Evolutionary conservation across 805 yeast genomes (phyloP), one percentile per base, ranked within the genome.

Genomic region (Yarrowia sp.): DNA sequence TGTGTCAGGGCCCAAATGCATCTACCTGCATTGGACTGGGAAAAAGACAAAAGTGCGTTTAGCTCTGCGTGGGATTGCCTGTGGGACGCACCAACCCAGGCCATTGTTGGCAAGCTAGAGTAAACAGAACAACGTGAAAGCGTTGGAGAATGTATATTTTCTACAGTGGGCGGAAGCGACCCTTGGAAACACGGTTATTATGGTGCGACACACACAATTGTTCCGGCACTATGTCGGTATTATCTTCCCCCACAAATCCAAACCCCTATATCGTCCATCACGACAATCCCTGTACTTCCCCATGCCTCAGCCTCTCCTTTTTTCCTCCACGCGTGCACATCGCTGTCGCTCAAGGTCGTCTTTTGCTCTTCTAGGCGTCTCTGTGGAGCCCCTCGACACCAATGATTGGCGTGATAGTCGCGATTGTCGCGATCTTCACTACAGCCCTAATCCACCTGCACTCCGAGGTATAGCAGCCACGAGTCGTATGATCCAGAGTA

Each of bases 341-440:
- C 63, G 8, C 16, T 41, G 19, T 15, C 14, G 40, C 35, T 22
- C 11, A 3, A 14, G 1, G 40, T 41, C 63, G 46, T 56, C 40
- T 56, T 15, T 56, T 56, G 63, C 63, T 56, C 46, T 26, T 56
- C 38, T 32, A 3, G 48, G 63, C 40, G n/a, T 3, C 2, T 26
- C 16, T 36, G 32, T 41, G 48, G 61, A 40, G 38, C 61, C 38
- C 58, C 46, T 41, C 4, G 19, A n/a, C 38, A 19, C 63, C 63
- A 56, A 56, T 56, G 63, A 56, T 56, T 56, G 9, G 46, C 63
- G 40, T 40, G 63, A 56, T 56, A 2, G 45, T 38, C 61, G 61
- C 46, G 61, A 55, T 55, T 14, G 26, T 56, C 63, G 48, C 15
- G 63, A 53, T 53, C 59, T 36, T 52, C 58, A 16, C 43, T 9